Evolutionary conservation across 2,329 filamentous ascomycete species (phyloP).

Genomic region (Ceratocystis cubensis): DNA sequence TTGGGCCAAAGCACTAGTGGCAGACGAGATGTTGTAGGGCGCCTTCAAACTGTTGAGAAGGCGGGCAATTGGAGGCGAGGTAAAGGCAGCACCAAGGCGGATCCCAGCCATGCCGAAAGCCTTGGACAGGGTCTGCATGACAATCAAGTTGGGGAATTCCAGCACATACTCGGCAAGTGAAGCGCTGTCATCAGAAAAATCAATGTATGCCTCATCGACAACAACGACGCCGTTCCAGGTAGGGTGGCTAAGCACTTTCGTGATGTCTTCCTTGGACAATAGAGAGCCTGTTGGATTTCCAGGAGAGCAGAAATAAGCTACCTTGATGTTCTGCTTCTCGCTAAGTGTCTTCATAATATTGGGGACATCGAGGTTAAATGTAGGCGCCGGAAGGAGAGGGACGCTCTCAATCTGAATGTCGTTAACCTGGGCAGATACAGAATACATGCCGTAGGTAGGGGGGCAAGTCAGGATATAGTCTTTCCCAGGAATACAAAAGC

Average conservation of each 20-base stretch:
- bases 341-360: constrained; percentile 56
- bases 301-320: constrained; percentile 86
- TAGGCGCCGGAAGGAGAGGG: constrained; percentile 59
- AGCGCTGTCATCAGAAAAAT: constrained; percentile 66
- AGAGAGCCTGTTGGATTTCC: constrained; percentile 84
- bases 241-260: constrained; percentile 63
- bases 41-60: constrained; percentile 89
- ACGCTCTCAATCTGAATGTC: constrained; percentile 77
- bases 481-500: constrained; percentile 75
- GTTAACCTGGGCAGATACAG: constrained; percentile 87
- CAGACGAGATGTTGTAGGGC: constrained; percentile 87
- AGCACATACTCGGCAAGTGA: constrained; percentile 84
- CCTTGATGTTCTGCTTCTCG: constrained; percentile 53
- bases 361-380: constrained; percentile 60
- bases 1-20: constrained; percentile 68
- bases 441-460: constrained; percentile 97
- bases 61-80: constrained; percentile 57
- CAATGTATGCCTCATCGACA: constrained; percentile 89
- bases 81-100: constrained; percentile 74
- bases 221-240: constrained; percentile 93
- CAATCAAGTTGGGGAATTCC: constrained; percentile 89
- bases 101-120: constrained; percentile 94
- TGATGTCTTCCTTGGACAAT: constrained; percentile 62
- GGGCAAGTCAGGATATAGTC: constrained; percentile 93
- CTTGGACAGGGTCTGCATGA: constrained; percentile 98